These are phyloP conservation scores for Aspergillus ochraceus DNA, from an alignment of 2,329 filamentous ascomycete species.

Conservation along the genomic window DNA sequence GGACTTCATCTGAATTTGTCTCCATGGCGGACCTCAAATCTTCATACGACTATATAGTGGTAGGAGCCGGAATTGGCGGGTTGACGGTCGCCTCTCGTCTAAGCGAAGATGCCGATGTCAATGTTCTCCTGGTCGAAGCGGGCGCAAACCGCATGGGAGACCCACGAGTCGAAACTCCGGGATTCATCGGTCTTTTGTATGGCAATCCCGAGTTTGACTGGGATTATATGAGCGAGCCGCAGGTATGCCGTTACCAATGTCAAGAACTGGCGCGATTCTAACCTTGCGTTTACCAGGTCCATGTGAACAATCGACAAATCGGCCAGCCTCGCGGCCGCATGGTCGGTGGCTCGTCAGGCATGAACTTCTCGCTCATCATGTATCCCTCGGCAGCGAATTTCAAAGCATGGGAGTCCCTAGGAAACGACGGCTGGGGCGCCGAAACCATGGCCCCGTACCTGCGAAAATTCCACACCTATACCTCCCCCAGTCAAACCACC, in stretches of 20 bases:
- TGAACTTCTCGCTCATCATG: conserved; percentile 42
- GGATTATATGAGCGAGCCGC: conserved; percentile 27
- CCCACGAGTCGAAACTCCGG: not conserved
- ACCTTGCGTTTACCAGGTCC: conserved; percentile 6
- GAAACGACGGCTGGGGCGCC: conserved; percentile 48
- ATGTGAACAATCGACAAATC: conserved; percentile 43
- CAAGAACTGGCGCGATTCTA: not conserved
- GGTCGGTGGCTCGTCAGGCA: conserved; percentile 49
- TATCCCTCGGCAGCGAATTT: not conserved
- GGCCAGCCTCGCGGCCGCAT: conserved; percentile 50
- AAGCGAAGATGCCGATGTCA: not conserved
- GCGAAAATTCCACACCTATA: conserved; percentile 39
- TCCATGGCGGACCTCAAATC: not conserved
- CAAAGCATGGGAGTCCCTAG: conserved; percentile 16
- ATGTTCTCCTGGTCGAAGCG: not conserved
- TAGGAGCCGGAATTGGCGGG: not conserved
- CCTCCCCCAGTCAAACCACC: conserved; percentile 27
- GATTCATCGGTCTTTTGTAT: conserved; percentile 4
- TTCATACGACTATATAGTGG: not conserved
- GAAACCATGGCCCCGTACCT: conserved; percentile 51
- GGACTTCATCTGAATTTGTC: not conserved
- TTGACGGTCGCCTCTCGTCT: not conserved
- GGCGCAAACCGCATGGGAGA: not conserved
- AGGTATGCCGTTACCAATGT: conserved; percentile 14
- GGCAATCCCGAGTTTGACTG: conserved; percentile 28